Base-by-base conservation (phyloP, 345 rosid species). In the Salix exigua region DNA sequence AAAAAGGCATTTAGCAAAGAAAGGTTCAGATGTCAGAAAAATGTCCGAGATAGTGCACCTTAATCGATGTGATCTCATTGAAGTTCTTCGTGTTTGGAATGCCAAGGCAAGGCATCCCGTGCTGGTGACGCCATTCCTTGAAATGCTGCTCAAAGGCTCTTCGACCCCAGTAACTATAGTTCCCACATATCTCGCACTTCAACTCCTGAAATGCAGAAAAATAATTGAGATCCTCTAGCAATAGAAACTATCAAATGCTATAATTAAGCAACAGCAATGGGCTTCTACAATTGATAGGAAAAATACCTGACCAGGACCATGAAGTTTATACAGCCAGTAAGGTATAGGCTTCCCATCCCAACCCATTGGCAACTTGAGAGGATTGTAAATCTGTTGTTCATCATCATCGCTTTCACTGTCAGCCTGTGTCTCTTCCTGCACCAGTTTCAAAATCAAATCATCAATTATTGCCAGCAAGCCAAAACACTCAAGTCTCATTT, bases 281-380 rank as follows among this genome's bases (percentile, higher is more conserved):
- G 38, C 60, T 48, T 23, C 16, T 9, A 16, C 64, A 31, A 50
- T 16, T 8, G 38, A 64, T 77, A 63, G 40, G 70, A 67, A 62
- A 65, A 31, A 44, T 87, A 94, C 98, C 97, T 94, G 99, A 26
- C 99, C 97, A 48, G 94, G 99, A 73, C 98, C 99, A 61, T 96
- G 99, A 81, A 96, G 99, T 84, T 94, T 96, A 82, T 96, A 96
- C 46, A 94, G 93, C 99, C 99, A 96, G 79, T 94, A 96, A 17
- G 99, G 99, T 76, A 96, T 94, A 78, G 99, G 99, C 80, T 94
- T 96, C 85, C 99, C 99, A 81, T 96, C 99, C 98, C 97, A 92
- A 71, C 98, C 98, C 97, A 94, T 94, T 23, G 99, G 98, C 78
- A 96, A 81, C 77, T 91, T 96, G 65, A 96, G 91, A 16, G 98